A percentile compares a stretch with the other conserved stretches of the same genome.
phyloP scores from a whole-genome alignment of 495 filamentous ascomycete species.

The Trichoderma reesei region DNA sequence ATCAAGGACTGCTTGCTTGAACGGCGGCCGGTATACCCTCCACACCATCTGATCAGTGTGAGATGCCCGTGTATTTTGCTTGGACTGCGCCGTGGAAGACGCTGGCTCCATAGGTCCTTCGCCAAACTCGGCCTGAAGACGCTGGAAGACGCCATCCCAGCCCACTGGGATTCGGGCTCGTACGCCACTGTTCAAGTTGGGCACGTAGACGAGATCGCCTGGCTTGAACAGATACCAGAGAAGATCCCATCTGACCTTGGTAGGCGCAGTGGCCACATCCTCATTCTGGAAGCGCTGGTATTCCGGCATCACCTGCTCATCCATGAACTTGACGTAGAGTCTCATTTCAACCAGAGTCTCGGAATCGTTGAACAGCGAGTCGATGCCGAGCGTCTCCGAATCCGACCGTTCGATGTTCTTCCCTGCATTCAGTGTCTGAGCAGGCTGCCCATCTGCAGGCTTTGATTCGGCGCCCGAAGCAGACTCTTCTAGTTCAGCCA shows the following conservation, averaged over 20 bases:
- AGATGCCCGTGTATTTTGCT: not conserved
- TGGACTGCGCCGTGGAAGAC: not conserved
- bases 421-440: not conserved
- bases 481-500: not conserved
- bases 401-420: not conserved
- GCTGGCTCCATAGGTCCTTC: not conserved
- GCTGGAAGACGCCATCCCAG: constrained; percentile 9
- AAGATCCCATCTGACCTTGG: constrained; percentile 23
- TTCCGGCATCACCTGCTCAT: constrained; percentile 25
- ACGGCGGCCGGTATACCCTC: not conserved
- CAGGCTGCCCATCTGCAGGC: not conserved
- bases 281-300: constrained; percentile 17
- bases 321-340: constrained; percentile 27
- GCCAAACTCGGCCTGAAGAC: constrained; percentile 4
- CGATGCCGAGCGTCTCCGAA: not conserved
- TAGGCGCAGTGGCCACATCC: constrained; percentile 3
- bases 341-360: constrained; percentile 21
- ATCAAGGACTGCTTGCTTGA: not conserved
- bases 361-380: not conserved
- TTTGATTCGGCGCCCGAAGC: not conserved
- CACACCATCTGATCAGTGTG: not conserved
- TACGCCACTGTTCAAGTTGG: constrained; percentile 10
- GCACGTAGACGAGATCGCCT: constrained; percentile 22
- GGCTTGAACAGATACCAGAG: constrained; percentile 32
- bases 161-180: not conserved